Base-by-base conservation (phyloP, 805 yeast species). In the Yamadazyma philogaea region DNA sequence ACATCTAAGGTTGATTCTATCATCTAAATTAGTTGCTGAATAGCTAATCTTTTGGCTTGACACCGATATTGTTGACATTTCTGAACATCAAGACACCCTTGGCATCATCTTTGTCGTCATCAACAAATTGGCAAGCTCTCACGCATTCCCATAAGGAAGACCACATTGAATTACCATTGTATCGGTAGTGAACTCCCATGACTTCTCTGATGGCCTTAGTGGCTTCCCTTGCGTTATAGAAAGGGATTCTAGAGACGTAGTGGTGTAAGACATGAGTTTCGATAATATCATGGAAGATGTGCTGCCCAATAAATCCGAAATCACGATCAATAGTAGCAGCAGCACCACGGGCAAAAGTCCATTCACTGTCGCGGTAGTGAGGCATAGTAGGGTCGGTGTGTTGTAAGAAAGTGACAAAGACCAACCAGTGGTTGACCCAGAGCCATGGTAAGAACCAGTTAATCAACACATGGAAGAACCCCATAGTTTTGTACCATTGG, bases 91-190 rank as follows among this genome's bases (percentile, higher is more conserved):
- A 61, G 49, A 84, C 79, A 47, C 87, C 87, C 20, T 46, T 43
- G 37, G 51, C 53, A 17, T 57, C 55, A 37, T 51, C 60, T 15
- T 42, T 45, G 53, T 84, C 87, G 46, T 64, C 72, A 47, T 81
- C 87, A 42, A 84, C 86, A 51, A 75, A 84, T 64, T 82, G 87
- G 63, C 90, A 84, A 46, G 72, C 49, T 63, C 90, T 77, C 39
- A 74, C 65, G 49, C 71, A 66, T 48, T 75, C 73, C 84, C 84
- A 79, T 48, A 79, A 62, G 19, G 77, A 61, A 19, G 55, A 49
- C 78, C 80, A 78, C 83, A 79, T 78, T 60, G 68, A 75, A 54
- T 77, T 80, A 50, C 69, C 78, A 26, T 63, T 55, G 53, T 74
- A 64, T 48, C 70, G 60, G 55, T 77, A 77, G 55, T 74, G 77